Evolutionary conservation across 495 filamentous ascomycete species (phyloP).

Genomic region (Mycothermus thermophilus): DNA sequence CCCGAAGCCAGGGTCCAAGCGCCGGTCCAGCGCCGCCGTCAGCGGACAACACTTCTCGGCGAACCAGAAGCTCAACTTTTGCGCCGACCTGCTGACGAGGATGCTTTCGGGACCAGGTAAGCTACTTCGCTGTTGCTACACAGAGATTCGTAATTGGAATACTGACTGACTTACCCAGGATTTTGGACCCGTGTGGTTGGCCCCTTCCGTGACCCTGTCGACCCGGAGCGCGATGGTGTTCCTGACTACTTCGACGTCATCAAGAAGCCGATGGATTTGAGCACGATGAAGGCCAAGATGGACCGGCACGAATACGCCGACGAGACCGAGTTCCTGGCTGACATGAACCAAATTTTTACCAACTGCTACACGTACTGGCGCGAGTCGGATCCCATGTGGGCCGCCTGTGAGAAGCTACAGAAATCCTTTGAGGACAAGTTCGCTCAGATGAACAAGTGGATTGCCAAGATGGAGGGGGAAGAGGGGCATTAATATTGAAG

Average conservation of each 20-base stretch:
- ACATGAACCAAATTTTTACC: conserved; percentile 36
- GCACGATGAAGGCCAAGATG: conserved; percentile 37
- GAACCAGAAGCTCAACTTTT: conserved; percentile 37
- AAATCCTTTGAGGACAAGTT: conserved; percentile 40
- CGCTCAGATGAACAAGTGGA: conserved; percentile 35
- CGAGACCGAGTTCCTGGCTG: conserved; percentile 30
- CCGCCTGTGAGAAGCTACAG: conserved; percentile 31
- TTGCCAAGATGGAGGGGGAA: conserved; percentile 32
- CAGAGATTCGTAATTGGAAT: not conserved
- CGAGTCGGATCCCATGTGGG: conserved; percentile 29
- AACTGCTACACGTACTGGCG: conserved; percentile 38
- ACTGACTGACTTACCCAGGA: conserved; percentile 16
- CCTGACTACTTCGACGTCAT: conserved; percentile 36
- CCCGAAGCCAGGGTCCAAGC: conserved; percentile 19
- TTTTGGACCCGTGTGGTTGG: conserved; percentile 46
- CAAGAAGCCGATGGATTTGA: conserved; percentile 35
- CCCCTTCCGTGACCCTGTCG: conserved; percentile 35
- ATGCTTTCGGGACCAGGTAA: conserved; percentile 42
- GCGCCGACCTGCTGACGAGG: conserved; percentile 34
- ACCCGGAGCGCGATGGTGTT: conserved; percentile 30
- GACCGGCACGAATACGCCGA: conserved; percentile 26
- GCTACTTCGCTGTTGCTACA: not conserved
- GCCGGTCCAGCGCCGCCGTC: conserved; percentile 12
- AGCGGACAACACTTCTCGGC: conserved; percentile 21
- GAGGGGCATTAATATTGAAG: conserved; percentile 19